Evolutionary conservation across 768 basidiomycete species (phyloP), one percentile per base, ranked within the genome.

Genomic region (Lentinula aciculospora): DNA sequence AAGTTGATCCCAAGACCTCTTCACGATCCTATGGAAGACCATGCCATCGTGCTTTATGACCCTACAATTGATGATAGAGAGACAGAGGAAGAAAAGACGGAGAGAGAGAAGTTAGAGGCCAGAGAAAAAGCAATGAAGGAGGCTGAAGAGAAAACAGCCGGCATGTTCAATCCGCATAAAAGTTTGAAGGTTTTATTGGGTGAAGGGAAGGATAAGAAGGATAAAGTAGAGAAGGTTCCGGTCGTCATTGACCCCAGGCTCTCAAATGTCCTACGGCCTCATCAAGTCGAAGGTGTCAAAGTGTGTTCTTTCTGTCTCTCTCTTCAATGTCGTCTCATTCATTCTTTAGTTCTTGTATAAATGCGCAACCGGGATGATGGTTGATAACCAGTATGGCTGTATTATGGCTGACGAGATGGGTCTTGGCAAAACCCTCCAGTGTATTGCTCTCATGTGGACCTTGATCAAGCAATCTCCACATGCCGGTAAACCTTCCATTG

Each of bases 371-470:
- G 97, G 95, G 0, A 89, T 95, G 85, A 71, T 95, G 57, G 90
- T 89, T 36, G 88, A 92, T 45, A 90, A 93, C 64, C 93, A 96
- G 60, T 88, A 86, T 60, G 92, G 92, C 0, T 98, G 96, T 67
- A 99, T 99, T 70, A 98, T 99, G 96, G 96, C 96, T 1, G 96
- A 99, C 66, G 96, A 96, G 72, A 99, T 99, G 96, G 96, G 96
- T 65, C 83, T 98, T 13, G 96, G 93, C 17, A 95, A 97, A 71
- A 96, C 95, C 15, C 78, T 99, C 15, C 97, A 99, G 68, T 98
- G 97, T 68, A 98, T 99, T 60, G 81, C 96, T 2, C 81, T 99
- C 19, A 72, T 99, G 58, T 98, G 95, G 94, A 98, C 96, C 0
- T 71, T 98, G 12, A 74, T 98, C 50, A 97, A 94, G 71, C 97